A percentile compares a stretch with the other conserved stretches of the same genome.
Conservation (phyloP, 2,329 filamentous ascomycete species). For the Venturia pyrina region DNA sequence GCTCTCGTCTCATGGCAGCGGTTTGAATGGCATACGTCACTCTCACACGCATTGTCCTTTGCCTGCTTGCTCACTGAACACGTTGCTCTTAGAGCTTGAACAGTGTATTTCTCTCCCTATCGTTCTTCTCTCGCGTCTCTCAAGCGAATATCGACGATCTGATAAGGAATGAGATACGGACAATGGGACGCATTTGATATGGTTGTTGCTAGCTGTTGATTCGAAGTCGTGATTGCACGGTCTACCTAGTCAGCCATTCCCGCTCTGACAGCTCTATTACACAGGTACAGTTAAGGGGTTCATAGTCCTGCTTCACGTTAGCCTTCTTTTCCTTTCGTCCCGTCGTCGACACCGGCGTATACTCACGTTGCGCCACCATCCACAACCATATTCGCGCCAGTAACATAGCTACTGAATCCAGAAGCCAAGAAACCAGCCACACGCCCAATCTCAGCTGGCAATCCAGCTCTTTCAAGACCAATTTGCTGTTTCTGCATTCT, state of each 20-base stretch:
- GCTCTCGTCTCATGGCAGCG: too few species aligned
- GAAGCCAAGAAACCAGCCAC: conserved; percentile 54
- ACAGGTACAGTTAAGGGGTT: conserved; percentile 24
- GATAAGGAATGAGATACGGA: too few species aligned
- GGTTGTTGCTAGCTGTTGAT: too few species aligned
- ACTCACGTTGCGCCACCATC: conserved; percentile 43
- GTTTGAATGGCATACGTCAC: too few species aligned
- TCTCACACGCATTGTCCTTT: too few species aligned
- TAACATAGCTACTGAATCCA: conserved; percentile 54
- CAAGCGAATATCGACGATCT: too few species aligned
- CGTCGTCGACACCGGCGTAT: neutral
- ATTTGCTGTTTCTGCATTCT: conserved; percentile 42
- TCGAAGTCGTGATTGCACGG: neutral
- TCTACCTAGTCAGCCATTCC: neutral
- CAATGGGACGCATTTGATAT: too few species aligned
- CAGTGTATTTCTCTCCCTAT: too few species aligned
- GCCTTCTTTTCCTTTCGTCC: neutral
- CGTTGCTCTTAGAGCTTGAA: too few species aligned
- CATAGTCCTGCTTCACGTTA: conserved; percentile 19
- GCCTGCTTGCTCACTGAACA: too few species aligned
- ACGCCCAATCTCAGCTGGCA: conserved; percentile 48
- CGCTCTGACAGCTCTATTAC: neutral
- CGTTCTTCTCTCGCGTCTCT: too few species aligned
- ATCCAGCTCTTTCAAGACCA: conserved; percentile 48
- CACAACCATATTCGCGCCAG: conserved; percentile 51